Evolutionary conservation across 768 basidiomycete species (phyloP).

Genomic region (Amanita exitialis): DNA sequence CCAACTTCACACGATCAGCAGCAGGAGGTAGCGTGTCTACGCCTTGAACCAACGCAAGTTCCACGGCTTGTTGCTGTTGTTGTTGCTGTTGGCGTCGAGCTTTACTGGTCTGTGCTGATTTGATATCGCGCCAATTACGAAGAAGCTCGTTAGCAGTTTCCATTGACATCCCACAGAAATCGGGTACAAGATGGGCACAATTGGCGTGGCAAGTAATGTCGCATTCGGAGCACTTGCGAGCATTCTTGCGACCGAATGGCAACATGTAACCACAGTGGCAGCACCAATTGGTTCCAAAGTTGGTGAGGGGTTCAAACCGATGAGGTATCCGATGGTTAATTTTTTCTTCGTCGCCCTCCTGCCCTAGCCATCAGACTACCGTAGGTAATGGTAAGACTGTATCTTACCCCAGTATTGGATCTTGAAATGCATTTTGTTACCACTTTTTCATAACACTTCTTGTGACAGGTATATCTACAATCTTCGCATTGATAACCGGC

Average conservation of each 20-base stretch:
- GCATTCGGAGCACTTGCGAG: slow-evolving; percentile 92
- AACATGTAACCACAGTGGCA: slow-evolving; percentile 99
- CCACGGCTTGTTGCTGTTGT: slow-evolving; percentile 12
- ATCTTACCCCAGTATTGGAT: slow-evolving; percentile 82
- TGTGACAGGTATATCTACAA: slow-evolving; percentile 97
- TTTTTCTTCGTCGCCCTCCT: slow-evolving; percentile 97
- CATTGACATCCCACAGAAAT: slow-evolving; percentile 99
- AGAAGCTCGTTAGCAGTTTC: slow-evolving; percentile 94
- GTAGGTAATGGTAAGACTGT: not conserved
- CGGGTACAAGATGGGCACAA: slow-evolving; percentile 96
- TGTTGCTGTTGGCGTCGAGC: slow-evolving; percentile 19
- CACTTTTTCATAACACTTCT: slow-evolving; percentile 97
- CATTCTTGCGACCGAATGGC: slow-evolving; percentile 93
- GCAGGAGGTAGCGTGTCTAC: slow-evolving; percentile 13
- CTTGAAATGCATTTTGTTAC: slow-evolving; percentile 99
- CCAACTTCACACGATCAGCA: slow-evolving; percentile 36
- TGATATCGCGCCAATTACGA: slow-evolving; percentile 86
- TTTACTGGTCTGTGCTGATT: slow-evolving; percentile 34
- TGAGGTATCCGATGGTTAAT: slow-evolving; percentile 99
- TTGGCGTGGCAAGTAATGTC: slow-evolving; percentile 95
- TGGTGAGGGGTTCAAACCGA: slow-evolving; percentile 93
- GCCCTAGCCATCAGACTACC: slow-evolving; percentile 2
- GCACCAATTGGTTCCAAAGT: slow-evolving; percentile 98
- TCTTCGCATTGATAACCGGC: slow-evolving; percentile 99
- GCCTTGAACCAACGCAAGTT: not conserved